phyloP scores from a whole-genome alignment of 805 yeast species.

The Pichia kluyveri region DNA sequence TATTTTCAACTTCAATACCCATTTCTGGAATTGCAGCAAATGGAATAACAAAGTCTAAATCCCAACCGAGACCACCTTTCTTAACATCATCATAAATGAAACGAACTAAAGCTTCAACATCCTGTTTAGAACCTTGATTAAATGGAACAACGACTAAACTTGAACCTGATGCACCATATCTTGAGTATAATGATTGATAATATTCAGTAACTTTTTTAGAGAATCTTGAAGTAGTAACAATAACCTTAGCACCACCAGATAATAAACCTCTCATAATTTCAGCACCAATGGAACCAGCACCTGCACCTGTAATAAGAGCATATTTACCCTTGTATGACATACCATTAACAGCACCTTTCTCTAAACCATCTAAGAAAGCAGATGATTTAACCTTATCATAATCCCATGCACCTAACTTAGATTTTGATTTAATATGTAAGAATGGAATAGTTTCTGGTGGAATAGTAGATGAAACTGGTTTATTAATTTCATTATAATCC shows the following conservation, averaged over 20 bases:
- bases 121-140: conserved; percentile 96
- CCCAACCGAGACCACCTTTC: conserved; percentile 96
- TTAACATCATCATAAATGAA: conserved; percentile 78
- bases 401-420: conserved; percentile 65
- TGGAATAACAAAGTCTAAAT: conserved; percentile 90
- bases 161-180: conserved; percentile 88
- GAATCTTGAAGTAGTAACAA: conserved; percentile 94
- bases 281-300: conserved; percentile 98
- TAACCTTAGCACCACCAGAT: conserved; percentile 96
- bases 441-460: conserved; percentile 88
- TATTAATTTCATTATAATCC: conserved; percentile 56
- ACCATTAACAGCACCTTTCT: conserved; percentile 91
- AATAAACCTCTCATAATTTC: conserved; percentile 90
- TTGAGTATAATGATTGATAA: conserved; percentile 88
- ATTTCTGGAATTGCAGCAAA: conserved; percentile 99
- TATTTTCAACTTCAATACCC: conserved; percentile 88
- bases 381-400: conserved; percentile 76
- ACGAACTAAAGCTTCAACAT: conserved; percentile 75
- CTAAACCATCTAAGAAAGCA: conserved; percentile 79
- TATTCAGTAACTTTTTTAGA: conserved; percentile 91
- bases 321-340: conserved; percentile 80
- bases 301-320: conserved; percentile 95
- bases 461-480: conserved; percentile 64
- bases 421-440: conserved; percentile 82
- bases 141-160: conserved; percentile 94